phyloP scores from a whole-genome alignment of 202 grass and related monocot species.

The Schoenoplectus triqueter region DNA sequence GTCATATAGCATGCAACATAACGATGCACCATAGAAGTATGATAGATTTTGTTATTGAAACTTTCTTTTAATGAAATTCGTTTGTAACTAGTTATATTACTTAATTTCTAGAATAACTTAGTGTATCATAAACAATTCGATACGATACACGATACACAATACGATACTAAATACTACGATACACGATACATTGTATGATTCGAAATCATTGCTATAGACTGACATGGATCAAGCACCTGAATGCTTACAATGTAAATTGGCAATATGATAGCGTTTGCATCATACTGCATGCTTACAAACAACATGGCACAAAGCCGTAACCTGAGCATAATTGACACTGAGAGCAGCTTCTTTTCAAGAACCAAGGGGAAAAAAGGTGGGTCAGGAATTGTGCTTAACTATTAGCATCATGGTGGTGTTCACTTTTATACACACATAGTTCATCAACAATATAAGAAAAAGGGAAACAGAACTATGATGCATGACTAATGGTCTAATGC shows the following conservation, averaged over 20 bases:
- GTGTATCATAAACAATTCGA: too few species aligned
- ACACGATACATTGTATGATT: too few species aligned
- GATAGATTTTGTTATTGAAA: too few species aligned
- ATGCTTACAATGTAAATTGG: neutral
- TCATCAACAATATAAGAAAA: neutral
- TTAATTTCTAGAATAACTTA: too few species aligned
- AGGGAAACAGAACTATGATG: neutral
- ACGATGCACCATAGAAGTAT: too few species aligned
- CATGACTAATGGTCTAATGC: neutral
- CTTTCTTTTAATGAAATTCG: too few species aligned
- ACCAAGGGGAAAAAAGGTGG: neutral
- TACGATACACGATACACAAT: too few species aligned
- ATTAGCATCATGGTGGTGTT: neutral
- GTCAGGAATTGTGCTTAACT: neutral
- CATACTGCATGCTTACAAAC: too few species aligned
- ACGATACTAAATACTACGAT: too few species aligned
- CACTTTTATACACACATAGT: neutral
- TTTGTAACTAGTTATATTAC: too few species aligned
- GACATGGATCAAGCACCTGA: neutral
- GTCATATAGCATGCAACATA: too few species aligned
- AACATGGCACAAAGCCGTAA: neutral
- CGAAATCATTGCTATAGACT: neutral
- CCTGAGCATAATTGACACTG: neutral
- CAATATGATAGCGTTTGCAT: neutral
- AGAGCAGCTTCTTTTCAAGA: too few species aligned